These are phyloP conservation scores for Craterostigma plantagineum DNA, from an alignment of 257 asterid species.

Conservation along the genomic window DNA sequence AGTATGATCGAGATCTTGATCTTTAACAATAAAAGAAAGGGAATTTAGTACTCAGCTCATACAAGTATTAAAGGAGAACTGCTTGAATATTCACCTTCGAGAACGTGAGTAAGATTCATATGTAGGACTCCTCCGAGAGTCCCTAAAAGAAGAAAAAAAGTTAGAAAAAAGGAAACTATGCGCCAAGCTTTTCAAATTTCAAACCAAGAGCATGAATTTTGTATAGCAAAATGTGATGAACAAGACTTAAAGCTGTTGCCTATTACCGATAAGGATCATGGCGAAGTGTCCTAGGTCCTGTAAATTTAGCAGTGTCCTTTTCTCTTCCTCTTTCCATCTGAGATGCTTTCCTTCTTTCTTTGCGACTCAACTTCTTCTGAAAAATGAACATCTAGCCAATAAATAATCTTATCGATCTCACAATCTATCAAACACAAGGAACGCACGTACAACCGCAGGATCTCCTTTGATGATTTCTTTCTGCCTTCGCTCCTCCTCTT, in stretches of 20 bases:
- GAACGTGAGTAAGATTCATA: slow-evolving; percentile 92
- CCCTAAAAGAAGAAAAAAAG: slow-evolving; percentile 30
- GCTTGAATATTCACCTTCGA: slow-evolving; percentile 33
- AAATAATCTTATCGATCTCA: no score
- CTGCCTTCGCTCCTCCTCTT: slow-evolving; percentile 89
- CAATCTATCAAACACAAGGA: background rate
- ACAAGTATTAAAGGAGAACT: background rate
- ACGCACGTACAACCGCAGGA: slow-evolving; percentile 78
- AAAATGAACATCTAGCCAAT: slow-evolving; percentile 8
- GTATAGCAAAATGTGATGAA: no score
- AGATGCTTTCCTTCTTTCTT: slow-evolving; percentile 90
- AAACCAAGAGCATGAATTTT: background rate
- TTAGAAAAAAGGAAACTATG: background rate
- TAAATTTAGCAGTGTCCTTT: slow-evolving; percentile 62
- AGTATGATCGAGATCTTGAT: slow-evolving; percentile 74
- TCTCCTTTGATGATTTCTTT: slow-evolving; percentile 94
- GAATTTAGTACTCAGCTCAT: background rate
- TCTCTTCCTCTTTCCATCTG: slow-evolving; percentile 84
- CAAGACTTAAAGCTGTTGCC: background rate
- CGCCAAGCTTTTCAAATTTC: background rate
- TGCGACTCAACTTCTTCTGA: slow-evolving; percentile 89
- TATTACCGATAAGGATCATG: slow-evolving; percentile 81
- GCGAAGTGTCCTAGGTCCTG: slow-evolving; percentile 67
- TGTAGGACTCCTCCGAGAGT: slow-evolving; percentile 89
- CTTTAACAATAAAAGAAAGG: slow-evolving; percentile 27